Base-by-base conservation (phyloP, 495 filamentous ascomycete genomes). In the Podospora tetraspora region DNA sequence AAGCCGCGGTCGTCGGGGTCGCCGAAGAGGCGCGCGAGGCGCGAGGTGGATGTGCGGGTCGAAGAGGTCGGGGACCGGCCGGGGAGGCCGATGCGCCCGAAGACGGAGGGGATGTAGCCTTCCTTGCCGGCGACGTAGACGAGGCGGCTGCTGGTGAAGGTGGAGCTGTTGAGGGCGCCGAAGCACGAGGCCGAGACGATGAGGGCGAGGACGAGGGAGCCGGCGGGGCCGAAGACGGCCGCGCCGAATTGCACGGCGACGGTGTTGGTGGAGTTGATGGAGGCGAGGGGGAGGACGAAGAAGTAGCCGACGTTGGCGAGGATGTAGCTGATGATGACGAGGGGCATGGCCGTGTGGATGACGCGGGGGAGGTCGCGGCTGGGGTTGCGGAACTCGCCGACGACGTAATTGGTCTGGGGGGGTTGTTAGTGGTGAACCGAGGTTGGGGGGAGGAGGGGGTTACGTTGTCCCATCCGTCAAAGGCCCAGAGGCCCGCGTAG, bases 401-500 rank as follows among this genome's bases (percentile, higher is more conserved):
- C 91, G 13, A 99, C 95, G 76, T 97, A 98, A 79, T 97, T 99
- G 68, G 94, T 94, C 92, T 96, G 71, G 11, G 21, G 59, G 68
- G 74, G 73, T 59, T 27, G 73, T 59, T 27, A 64, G 57, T 59
- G 60, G 59, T 23, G 22, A 19, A 9, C 6, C 25, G 34, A 27
- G 5, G 59, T 23, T 4, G 27, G 43, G 25, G n/a, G 3, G 24
- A 57, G 30, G 12, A 2, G 37, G 37, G 69, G 83, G 91, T 81
- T 79, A 95, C 94, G 78, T 99, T 99, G 75, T 99, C 95, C 95
- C 95, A 99, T 22, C 95, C 95, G 74, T 99, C 95, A 79, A 94
- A 99, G 3, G 95, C 95, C 95, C 95, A 99, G 2, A 99, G 83
- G 11, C 95, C 95, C 27, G 93, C 94, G 78, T 99, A 99, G 67